Evolutionary conservation across 2,329 filamentous ascomycete species (phyloP).

Genomic region (Fusarium metavorans): DNA sequence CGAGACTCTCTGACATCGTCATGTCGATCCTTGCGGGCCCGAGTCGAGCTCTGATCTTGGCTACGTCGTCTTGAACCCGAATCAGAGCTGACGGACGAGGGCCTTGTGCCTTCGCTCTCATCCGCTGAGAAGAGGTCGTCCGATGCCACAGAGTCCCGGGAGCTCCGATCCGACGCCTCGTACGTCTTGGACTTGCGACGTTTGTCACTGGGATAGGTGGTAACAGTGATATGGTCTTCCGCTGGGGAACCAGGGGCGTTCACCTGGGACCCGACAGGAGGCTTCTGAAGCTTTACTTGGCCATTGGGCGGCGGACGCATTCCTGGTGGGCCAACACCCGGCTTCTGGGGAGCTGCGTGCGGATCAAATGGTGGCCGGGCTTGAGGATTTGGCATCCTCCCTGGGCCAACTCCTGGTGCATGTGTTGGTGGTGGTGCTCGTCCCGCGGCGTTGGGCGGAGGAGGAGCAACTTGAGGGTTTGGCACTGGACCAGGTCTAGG

Average conservation of each 20-base stretch:
- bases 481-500: neutral
- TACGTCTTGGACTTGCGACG: neutral
- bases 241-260: neutral
- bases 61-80: conserved; percentile 1
- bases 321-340: neutral
- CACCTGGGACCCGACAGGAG: neutral
- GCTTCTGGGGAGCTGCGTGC: neutral
- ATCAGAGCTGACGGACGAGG: conserved; percentile 28
- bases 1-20: conserved; percentile 12
- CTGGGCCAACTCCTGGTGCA: neutral
- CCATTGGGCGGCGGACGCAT: neutral
- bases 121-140: conserved; percentile 19
- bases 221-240: neutral
- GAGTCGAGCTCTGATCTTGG: conserved; percentile 21
- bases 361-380: neutral
- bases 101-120: conserved; percentile 30
- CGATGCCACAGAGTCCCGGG: conserved; percentile 9
- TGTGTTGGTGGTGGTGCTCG: neutral
- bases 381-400: neutral
- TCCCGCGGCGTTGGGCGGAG: neutral
- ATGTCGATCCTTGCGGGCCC: conserved; percentile 5
- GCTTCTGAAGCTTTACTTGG: neutral
- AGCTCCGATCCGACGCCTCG: conserved; percentile 19
- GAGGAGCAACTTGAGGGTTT: neutral
- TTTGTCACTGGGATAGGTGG: neutral